These are phyloP conservation scores for Schizochytrium sp. DNA, from an alignment of 108 stramenopile genomes.

Conservation along the genomic window DNA sequence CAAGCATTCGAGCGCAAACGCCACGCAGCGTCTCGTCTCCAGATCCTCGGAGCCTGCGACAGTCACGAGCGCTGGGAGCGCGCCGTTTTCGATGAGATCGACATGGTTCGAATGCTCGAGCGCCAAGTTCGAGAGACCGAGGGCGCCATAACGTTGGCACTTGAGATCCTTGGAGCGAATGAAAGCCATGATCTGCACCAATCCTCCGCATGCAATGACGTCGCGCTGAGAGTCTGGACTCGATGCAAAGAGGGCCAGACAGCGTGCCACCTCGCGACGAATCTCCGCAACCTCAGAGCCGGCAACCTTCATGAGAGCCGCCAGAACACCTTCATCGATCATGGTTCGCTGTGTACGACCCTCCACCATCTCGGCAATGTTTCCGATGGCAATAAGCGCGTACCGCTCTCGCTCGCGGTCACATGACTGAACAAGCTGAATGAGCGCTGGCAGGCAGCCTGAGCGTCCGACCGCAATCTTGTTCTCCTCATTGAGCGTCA, in stretches of 20 bases:
- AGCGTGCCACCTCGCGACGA: slow-evolving; percentile 58
- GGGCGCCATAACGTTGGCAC: slow-evolving; percentile 49
- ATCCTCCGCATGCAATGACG: slow-evolving; percentile 44
- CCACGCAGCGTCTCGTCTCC: slow-evolving; percentile 54
- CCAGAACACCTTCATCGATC: slow-evolving; percentile 51
- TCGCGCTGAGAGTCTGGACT: slow-evolving; percentile 56
- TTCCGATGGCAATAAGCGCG: slow-evolving; percentile 54
- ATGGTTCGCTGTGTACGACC: slow-evolving; percentile 51
- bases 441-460: slow-evolving; percentile 60
- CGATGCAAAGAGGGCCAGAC: slow-evolving; percentile 62
- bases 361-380: slow-evolving; percentile 62
- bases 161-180: slow-evolving; percentile 43
- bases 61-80: slow-evolving; percentile 37
- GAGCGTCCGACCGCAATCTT: slow-evolving; percentile 65
- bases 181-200: slow-evolving; percentile 48
- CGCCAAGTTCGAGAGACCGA: slow-evolving; percentile 52
- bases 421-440: slow-evolving; percentile 41
- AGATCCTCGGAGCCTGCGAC: slow-evolving; percentile 41
- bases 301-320: slow-evolving; percentile 35
- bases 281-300: slow-evolving; percentile 43
- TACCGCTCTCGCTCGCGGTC: slow-evolving; percentile 57
- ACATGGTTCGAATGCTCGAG: slow-evolving; percentile 45
- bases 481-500: slow-evolving; percentile 64
- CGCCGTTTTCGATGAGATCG: slow-evolving; percentile 54
- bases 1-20: slow-evolving; percentile 57